These are phyloP conservation scores for Candida qinlingensis DNA, from an alignment of 805 yeast genomes.

Conservation along the genomic window DNA sequence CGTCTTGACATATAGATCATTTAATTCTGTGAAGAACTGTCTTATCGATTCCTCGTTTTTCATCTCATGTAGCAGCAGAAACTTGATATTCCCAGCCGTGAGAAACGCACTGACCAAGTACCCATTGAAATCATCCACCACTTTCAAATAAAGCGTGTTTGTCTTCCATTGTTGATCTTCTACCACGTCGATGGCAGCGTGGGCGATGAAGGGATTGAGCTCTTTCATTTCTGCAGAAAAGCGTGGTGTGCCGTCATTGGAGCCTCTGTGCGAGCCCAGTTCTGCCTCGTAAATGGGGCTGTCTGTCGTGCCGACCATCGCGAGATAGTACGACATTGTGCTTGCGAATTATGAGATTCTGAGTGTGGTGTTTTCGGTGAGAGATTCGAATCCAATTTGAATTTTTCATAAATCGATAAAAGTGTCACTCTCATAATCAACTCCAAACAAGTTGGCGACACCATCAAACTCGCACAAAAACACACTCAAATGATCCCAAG, in stretches of 20 bases:
- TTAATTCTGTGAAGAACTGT: slow-evolving; percentile 78
- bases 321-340: slow-evolving; percentile 77
- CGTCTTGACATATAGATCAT: slow-evolving; percentile 84
- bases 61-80: slow-evolving; percentile 62
- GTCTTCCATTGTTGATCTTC: slow-evolving; percentile 85
- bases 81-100: slow-evolving; percentile 82
- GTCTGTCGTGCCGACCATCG: slow-evolving; percentile 83
- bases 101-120: slow-evolving; percentile 76
- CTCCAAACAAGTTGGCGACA: no score
- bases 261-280: slow-evolving; percentile 66
- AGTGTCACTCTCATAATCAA: no score
- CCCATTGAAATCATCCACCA: slow-evolving; percentile 82
- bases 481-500: no score
- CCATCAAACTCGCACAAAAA: no score
- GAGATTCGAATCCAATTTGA: no score
- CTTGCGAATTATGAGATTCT: not conserved
- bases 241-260: slow-evolving; percentile 49
- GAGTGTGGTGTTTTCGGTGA: not conserved
- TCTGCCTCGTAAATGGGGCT: slow-evolving; percentile 85
- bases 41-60: slow-evolving; percentile 66
- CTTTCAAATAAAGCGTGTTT: slow-evolving; percentile 61
- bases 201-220: slow-evolving; percentile 80
- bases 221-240: slow-evolving; percentile 61
- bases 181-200: slow-evolving; percentile 84
- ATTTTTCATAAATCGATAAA: no score